phyloP scores from a whole-genome alignment of 177 flowering plant species.

The Vitis hybrid region DNA sequence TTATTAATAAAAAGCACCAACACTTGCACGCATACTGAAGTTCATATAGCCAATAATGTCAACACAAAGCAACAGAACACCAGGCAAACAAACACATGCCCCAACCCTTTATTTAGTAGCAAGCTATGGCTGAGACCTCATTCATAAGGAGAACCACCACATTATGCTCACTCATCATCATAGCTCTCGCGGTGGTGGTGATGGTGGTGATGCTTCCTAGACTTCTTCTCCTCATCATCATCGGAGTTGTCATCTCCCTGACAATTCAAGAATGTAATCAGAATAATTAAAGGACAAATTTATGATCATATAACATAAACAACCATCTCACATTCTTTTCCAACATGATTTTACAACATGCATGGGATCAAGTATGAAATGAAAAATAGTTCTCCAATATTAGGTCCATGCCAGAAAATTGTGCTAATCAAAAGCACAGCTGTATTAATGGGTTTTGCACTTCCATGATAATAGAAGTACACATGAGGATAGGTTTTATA shows the following conservation, averaged over 20 bases:
- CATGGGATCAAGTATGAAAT: too few relatives aligned
- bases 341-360: background rate
- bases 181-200: conserved; percentile 55
- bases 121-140: conserved; percentile 14
- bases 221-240: conserved; percentile 52
- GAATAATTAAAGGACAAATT: background rate
- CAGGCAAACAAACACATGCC: conserved; percentile 20
- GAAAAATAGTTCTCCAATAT: too few relatives aligned
- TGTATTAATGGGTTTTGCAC: too few relatives aligned
- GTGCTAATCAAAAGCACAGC: too few relatives aligned
- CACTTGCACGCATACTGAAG: background rate
- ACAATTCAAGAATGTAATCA: conserved; percentile 5
- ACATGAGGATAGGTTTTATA: background rate
- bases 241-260: conserved; percentile 51
- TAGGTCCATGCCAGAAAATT: too few relatives aligned
- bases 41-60: background rate
- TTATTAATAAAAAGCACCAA: conserved; percentile 17
- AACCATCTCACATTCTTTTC: background rate
- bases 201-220: conserved; percentile 21
- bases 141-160: background rate
- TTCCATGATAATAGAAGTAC: too few relatives aligned
- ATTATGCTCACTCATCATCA: conserved; percentile 45
- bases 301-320: background rate
- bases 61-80: background rate
- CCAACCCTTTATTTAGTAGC: conserved; percentile 44